Evolutionary conservation across 1,284 basidiomycete genomes (phyloP).

Genomic region (Cryptococcus amylolentus): DNA sequence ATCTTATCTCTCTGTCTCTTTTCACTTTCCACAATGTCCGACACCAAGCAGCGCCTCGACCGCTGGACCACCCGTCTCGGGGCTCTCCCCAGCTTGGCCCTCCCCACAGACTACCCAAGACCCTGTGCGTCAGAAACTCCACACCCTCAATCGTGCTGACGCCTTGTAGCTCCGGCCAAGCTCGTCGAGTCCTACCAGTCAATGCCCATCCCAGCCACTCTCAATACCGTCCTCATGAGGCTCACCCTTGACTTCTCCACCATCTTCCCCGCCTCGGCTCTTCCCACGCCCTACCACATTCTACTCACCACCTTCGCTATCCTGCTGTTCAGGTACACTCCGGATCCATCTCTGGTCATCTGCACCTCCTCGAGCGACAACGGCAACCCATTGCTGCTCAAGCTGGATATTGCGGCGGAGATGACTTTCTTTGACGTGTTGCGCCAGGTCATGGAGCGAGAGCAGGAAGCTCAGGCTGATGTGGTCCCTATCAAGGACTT

Average conservation of each 20-base stretch:
- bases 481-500: conserved; percentile 78
- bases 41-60: conserved; percentile 23
- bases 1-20: too few relatives aligned
- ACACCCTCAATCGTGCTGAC: background rate
- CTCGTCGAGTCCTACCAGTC: conserved; percentile 74
- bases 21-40: too few relatives aligned
- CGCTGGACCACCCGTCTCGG: conserved; percentile 52
- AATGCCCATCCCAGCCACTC: conserved; percentile 57
- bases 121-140: conserved; percentile 51
- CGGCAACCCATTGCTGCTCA: conserved; percentile 76
- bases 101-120: conserved; percentile 95
- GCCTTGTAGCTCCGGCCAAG: conserved; percentile 57
- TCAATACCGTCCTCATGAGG: conserved; percentile 44
- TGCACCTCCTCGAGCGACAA: conserved; percentile 78
- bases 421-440: conserved; percentile 93
- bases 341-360: conserved; percentile 90
- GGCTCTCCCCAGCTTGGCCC: conserved; percentile 78
- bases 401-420: conserved; percentile 76
- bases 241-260: conserved; percentile 70
- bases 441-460: conserved; percentile 57
- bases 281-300: conserved; percentile 85
- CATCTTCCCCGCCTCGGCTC: conserved; percentile 38
- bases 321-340: conserved; percentile 90
- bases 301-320: conserved; percentile 87
- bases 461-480: conserved; percentile 79